Base-by-base conservation (phyloP, 768 basidiomycete genomes). In the Lactifluus volemus region DNA sequence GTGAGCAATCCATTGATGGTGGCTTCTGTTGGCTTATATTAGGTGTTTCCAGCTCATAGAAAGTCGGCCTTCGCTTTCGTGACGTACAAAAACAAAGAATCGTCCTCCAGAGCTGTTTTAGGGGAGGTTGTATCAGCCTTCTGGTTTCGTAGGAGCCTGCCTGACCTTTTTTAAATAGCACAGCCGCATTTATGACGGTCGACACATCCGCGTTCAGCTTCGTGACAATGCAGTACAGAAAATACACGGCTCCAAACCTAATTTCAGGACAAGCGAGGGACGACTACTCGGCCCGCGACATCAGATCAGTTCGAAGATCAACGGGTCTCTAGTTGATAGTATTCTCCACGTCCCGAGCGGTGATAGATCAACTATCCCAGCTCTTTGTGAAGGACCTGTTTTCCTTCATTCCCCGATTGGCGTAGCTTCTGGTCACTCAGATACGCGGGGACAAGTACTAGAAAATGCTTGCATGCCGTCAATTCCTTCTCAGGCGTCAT, bases 21-120 rank as follows among this genome's bases (percentile, higher is more conserved):
- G 42, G 15, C 49, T 36, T 50, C 25, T 34, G 25, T 45, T 11
- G 51, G 21, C 42, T 52, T 44, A 21, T 45, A 49, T 49, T 7
- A 39, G n/a, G 41, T 39, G 48, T 57, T 60, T 59, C 21, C 42
- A 90, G 88, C 74, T 38, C 83, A 81, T 64, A 81, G 82, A 49
- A 79, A 77, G 64, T 78, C 83, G n/a, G 88, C 83, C 2, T 92
- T 89, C 68, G 89, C 89, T 2, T 90, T 92, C 67, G 81, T 92
- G 60, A 86, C 80, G 69, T 92, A 85, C 69, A 76, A 81, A 61
- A 81, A 83, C 59, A 76, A 77, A 2, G 82, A 85, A 9, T 76
- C 82, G 36, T 81, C 88, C n/a, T 76, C 79, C n/a, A 80, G 77
- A 58, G 89, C 89, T 4, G 79, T 90, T 21, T 71, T 70, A 32